Evolutionary conservation across 75 land plant species (phyloP).

Genomic region (Pinus taeda): DNA sequence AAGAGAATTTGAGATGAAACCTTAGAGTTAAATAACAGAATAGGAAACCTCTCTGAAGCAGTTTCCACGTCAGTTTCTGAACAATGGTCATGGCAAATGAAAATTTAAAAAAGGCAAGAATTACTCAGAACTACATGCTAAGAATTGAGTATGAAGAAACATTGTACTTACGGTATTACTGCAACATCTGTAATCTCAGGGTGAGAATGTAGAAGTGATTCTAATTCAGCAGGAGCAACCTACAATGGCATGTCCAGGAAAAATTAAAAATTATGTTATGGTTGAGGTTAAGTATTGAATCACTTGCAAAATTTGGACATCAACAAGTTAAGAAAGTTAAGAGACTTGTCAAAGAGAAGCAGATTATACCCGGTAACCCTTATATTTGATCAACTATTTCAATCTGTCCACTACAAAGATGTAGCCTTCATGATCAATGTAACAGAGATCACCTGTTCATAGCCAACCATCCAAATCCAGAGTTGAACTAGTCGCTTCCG

Average conservation of each 20-base stretch:
- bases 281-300: no score
- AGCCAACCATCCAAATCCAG: conserved; percentile 76
- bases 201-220: conserved; percentile 63
- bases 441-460: conserved; percentile 80
- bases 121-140: not conserved
- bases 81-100: not conserved
- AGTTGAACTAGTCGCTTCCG: conserved; percentile 61
- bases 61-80: no score
- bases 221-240: conserved; percentile 79
- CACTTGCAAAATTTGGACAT: no score
- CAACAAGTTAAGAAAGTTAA: no score
- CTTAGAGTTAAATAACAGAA: no score
- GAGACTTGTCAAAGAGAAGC: no score
- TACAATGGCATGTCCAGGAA: conserved; percentile 3
- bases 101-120: not conserved
- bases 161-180: conserved; percentile 65
- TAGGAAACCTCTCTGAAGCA: no score
- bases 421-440: conserved; percentile 77
- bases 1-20: no score
- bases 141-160: no score
- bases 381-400: conserved; percentile 94
- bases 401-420: conserved; percentile 79
- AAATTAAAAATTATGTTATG: not conserved
- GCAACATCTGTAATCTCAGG: conserved; percentile 57
- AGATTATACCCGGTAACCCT: conserved; percentile 64